Evolutionary conservation across 2,329 filamentous ascomycete species (phyloP), one percentile per base, ranked within the genome.

Genomic region (Ascomycota sp.): DNA sequence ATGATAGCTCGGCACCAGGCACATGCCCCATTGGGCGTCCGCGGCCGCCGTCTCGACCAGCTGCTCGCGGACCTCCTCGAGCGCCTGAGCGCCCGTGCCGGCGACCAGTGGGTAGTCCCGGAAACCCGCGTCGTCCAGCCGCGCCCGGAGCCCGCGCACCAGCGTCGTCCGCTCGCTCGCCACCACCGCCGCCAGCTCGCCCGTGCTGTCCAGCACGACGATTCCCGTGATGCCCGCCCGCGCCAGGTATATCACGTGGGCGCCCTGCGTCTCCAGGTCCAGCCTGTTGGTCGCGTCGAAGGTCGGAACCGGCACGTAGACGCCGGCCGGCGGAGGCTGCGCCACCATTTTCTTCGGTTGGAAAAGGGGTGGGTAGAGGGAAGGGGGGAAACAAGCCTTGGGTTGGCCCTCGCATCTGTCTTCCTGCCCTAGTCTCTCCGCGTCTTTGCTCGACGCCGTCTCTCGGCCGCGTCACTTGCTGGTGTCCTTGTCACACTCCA

Each of bases 121-220:
- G n/a, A n/a, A n/a, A n/a, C n/a, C n/a, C n/a, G n/a, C n/a, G n/a
- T n/a, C n/a, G n/a, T n/a, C n/a, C n/a, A n/a, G n/a, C n/a, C n/a
- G n/a, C n/a, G n/a, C n/a, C n/a, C n/a, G n/a, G n/a, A n/a, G n/a
- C n/a, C 59, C 60, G n/a, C 52, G 50, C 25, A 75, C 55, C 27
- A 75, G 50, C 27, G 57, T 50, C 33, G 53, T 55, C 22, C 70
- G 65, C 39, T 75, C 70, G n/a, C 51, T 40, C n/a, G 56, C 55
- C 13, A 63, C 60, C 29, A 75, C 53, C 46, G 74, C 69, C 26
- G 75, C 63, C 1, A 67, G 65, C 45, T 75, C 71, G 34, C 71
- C 71, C 0, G 70, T 75, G 24, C 62, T 69, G 17, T 71, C 71
- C 29, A 75, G 61, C 25, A 75, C 54, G 8, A 75, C 66, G 19